Evolutionary conservation across 1,139 yeast genomes (phyloP), one percentile per base, ranked within the genome.

Genomic region (Hemisphaericaspora xylofermentans): DNA sequence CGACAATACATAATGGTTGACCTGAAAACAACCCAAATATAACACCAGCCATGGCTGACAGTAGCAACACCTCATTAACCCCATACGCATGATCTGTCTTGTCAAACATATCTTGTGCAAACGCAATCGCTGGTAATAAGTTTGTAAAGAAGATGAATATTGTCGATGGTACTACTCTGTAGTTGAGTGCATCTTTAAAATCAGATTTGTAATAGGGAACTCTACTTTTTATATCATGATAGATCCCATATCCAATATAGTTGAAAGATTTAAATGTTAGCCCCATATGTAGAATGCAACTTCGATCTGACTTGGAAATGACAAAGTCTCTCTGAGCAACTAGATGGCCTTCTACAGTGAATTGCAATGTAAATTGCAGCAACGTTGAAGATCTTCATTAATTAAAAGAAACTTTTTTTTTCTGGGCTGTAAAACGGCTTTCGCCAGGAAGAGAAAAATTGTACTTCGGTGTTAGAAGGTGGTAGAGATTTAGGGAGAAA

Each of bases 21-120:
- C 98, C 98, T 0, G 86, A 74, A 43, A 91, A 69, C 6, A 86
- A 55, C 0, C 98, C 97, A 69, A 93, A 93, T 2, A 85, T 82
- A 5, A 91, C 77, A 0, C 98, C 98, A 0, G 88, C 98, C 54
- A 93, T 63, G 0, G 96, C 96, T 26, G 91, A 80, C 17, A 95
- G 75, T 57, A 93, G 59, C 26, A 93, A 66, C 2, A 91, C 86
- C 57, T 93, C 98, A 57, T 93, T 93, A 2, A 93, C 86, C 2
- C 98, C 98, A 56, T 87, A 93, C 19, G 91, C 75, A 52, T 86
- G 82, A 43, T 85, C 66, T 0, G 98, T 93, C 45, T 88, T 80
- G 63, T 91, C 89, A 60, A 88, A 89, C 96, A 91, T 85, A 60
- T 93, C 98, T 57, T 89, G 97, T 1, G 98, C 95, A 71, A 93